Evolutionary conservation across 2,329 filamentous ascomycete genomes (phyloP), one percentile per base, ranked within the genome.

Genomic region (Raffaelea ambrosiae): DNA sequence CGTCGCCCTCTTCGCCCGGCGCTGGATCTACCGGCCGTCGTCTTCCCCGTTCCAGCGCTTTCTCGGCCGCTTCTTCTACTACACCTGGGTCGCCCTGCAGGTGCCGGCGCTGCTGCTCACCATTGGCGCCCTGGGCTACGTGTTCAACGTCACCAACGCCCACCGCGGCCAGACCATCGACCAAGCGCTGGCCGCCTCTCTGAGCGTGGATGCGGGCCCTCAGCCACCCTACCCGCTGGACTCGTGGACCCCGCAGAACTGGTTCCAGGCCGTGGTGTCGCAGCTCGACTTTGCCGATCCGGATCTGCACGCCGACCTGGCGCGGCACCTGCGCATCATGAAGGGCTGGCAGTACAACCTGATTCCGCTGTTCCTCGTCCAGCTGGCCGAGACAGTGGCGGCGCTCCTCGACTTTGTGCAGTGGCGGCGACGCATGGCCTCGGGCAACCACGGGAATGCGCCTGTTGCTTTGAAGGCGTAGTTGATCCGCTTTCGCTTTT

Each of bases 231-330:
- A 69, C 43, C 56, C 59, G 1, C 44, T 58, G 9, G 53, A 56
- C 39, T 38, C 49, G 9, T 69, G 67, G 67, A 65, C 66, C 18
- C 66, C 67, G 18, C 63, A 67, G 52, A 64, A 58, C 51, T 69
- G 67, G 66, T 64, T 66, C 48, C 48, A 55, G 4, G 63, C 63
- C 5, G 55, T 68, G 26, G 54, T 64, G 40, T 3, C 4, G 10
- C 48, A 54, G 33, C 56, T 68, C 19, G 54, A 63, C 38, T 46
- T 67, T 5, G 53, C 55, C 19, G 51, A 57, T 33, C 47, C 48
- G 13, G 42, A 11, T 33, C 49, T 55, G 19, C 52, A 56, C 35
- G 50, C 48, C 39, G 56, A 61, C 38, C 58, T 66, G 9, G 42
- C 40, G 35, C 51, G 44, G 13, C 58, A 63, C 44, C 53, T 63